phyloP scores from a whole-genome alignment of 2,329 filamentous ascomycete species.

The Thelonectria discophora region DNA sequence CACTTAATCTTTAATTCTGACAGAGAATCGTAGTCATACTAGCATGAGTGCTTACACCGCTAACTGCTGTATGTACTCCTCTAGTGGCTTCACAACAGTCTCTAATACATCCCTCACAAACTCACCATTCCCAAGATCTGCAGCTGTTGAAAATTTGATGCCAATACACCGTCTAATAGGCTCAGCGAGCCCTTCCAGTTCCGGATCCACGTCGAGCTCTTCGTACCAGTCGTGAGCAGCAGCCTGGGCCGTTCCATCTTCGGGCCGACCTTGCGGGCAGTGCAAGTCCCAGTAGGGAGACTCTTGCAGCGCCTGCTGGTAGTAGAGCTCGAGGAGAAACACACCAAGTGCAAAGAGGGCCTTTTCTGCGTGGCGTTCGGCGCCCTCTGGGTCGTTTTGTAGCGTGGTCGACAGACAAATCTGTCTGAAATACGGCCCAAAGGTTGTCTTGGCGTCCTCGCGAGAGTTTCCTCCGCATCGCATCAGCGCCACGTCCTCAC shows the following conservation, averaged over 20 bases:
- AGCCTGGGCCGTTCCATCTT: background rate
- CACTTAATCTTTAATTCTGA: too few species aligned
- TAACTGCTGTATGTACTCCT: background rate
- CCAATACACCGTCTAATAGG: background rate
- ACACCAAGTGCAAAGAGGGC: constrained; percentile 1
- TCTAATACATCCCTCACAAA: background rate
- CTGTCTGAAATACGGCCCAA: background rate
- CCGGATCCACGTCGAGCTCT: background rate
- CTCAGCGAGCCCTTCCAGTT: background rate
- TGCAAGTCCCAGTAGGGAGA: background rate
- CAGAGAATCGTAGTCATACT: too few species aligned
- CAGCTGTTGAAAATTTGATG: background rate
- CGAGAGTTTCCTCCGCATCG: background rate
- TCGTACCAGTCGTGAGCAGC: constrained; percentile 1
- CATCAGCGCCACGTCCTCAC: background rate
- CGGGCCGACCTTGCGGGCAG: background rate
- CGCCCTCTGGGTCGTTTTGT: background rate
- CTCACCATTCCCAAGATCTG: background rate
- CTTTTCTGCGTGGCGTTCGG: background rate
- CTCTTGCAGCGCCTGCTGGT: background rate
- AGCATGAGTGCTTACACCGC: too few species aligned
- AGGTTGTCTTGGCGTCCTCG: too few species aligned
- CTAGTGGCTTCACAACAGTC: background rate
- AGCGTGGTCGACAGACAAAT: background rate
- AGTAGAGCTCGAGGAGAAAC: background rate